A percentile compares a stretch with the other conserved stretches of the same genome.
Conservation (phyloP, 345 rosid genomes). For the Hibiscus trionum region DNA sequence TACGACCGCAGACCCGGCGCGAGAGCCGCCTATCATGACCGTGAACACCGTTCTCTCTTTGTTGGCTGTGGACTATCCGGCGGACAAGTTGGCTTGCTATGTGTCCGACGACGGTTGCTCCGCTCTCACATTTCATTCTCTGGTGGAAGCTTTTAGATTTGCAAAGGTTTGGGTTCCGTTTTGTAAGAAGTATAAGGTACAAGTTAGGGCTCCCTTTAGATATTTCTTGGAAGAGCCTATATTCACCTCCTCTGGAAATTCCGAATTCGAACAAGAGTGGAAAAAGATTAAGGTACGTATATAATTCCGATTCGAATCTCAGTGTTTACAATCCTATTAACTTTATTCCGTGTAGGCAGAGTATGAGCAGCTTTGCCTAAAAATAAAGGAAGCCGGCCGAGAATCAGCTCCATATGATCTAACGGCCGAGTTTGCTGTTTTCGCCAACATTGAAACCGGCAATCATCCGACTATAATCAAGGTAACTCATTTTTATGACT, state of each 20-base stretch:
- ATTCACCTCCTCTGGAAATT: background rate
- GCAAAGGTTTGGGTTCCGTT: constrained; percentile 74
- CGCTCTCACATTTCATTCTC: constrained; percentile 43
- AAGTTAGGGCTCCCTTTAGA: constrained; percentile 61
- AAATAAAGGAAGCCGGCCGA: too few species aligned
- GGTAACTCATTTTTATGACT: too few species aligned
- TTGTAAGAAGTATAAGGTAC: constrained; percentile 45
- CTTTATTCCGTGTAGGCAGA: too few species aligned
- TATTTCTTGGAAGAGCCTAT: constrained; percentile 26
- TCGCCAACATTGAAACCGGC: too few species aligned
- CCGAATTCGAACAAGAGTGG: constrained; percentile 46
- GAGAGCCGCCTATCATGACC: constrained; percentile 20
- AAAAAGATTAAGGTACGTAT: too few species aligned
- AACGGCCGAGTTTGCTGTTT: too few species aligned
- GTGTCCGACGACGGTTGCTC: constrained; percentile 62
- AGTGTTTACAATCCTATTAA: too few species aligned
- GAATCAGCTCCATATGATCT: too few species aligned
- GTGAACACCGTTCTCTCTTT: constrained; percentile 29
- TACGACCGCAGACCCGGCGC: constrained; percentile 19
- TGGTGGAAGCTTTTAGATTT: constrained; percentile 50
- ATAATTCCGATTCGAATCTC: too few species aligned
- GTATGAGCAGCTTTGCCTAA: too few species aligned
- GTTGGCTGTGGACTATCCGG: constrained; percentile 12
- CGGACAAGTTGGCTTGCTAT: constrained; percentile 16
- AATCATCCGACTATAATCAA: constrained; percentile 50